Base-by-base conservation (phyloP, 225 moss, liverwort and hornwort genomes). In the Straminergon stramineum region DNA sequence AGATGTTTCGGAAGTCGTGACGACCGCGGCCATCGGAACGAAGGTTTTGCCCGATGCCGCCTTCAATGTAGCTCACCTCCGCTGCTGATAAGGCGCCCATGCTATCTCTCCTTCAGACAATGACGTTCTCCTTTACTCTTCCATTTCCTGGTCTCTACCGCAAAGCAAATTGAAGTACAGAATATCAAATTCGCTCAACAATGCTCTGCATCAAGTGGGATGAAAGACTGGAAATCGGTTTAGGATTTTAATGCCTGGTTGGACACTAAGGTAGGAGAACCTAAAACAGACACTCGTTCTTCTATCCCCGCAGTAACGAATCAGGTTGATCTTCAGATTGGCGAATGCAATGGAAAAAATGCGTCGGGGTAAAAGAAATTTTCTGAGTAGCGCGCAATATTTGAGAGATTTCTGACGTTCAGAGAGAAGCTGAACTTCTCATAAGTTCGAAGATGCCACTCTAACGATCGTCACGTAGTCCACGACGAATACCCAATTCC, bases 11-110 rank as follows among this genome's bases (percentile, higher is more conserved):
- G 82, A 95, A 96, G 83, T 97, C 92, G 41, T 91, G 87, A 39
- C 97, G 96, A 82, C 96, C 95, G 58, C 99, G 95, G 77, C 99
- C 99, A 96, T 99, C 99, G 19, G 96, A 95, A 43, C 96, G 97
- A 69, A 97, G 87, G 84, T 97, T 94, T 65, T 92, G 93, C 34
- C 92, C 94, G 79, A 99, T 95, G n/a, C 99, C 99, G 27, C 92
- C 95, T 73, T 96, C 96, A 64, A 97, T 96, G 92, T 93, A 99
- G 81, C 91, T 91, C 89, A 96, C 92, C 93, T 99, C 99, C 43
- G 96, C 95, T 55, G 93, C 92, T 27, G 99, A 99, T 87, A 99
- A 92, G 52, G 92, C 93, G 71, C 93, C 95, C 92, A 95, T 93
- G 55, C 73, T 92, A 35, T 75, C 81, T n/a, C 65, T 68, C 80